phyloP scores from a whole-genome alignment of 202 grass and related monocot genomes.

The Panicum hallii region DNA sequence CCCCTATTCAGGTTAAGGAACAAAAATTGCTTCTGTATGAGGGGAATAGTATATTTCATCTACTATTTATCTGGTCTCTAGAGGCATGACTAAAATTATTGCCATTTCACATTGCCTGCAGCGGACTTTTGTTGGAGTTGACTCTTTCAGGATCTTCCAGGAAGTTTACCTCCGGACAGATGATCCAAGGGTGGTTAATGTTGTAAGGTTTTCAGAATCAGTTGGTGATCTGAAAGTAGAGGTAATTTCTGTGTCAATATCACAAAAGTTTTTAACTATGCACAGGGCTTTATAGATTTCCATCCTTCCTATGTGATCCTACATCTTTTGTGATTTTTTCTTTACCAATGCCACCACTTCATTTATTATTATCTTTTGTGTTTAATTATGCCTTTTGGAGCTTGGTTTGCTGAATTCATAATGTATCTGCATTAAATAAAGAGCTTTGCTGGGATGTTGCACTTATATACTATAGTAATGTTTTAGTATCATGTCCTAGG shows the following conservation, averaged over 20 bases:
- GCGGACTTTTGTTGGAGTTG: slow-evolving; percentile 96
- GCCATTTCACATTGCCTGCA: slow-evolving; percentile 45
- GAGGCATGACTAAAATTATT: slow-evolving; percentile 17
- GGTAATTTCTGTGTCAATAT: slow-evolving; percentile 54
- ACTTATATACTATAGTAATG: slow-evolving; percentile 7
- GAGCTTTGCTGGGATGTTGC: not conserved
- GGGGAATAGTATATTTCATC: slow-evolving; percentile 19
- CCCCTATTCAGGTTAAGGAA: slow-evolving; percentile 79
- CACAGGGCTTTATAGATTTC: slow-evolving; percentile 16
- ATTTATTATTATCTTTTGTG: slow-evolving; percentile 13
- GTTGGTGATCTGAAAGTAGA: slow-evolving; percentile 91
- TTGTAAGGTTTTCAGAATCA: slow-evolving; percentile 94
- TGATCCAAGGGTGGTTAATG: slow-evolving; percentile 83
- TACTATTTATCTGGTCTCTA: slow-evolving; percentile 18
- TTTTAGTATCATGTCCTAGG: not conserved
- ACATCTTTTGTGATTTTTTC: slow-evolving; percentile 12
- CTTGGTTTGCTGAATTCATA: not conserved
- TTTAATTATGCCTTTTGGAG: slow-evolving; percentile 10
- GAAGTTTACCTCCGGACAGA: slow-evolving; percentile 92
- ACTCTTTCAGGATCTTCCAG: slow-evolving; percentile 91
- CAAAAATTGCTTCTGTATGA: not conserved
- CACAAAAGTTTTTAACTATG: slow-evolving; percentile 27
- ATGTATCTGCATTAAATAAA: slow-evolving; percentile 12
- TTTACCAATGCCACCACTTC: slow-evolving; percentile 13
- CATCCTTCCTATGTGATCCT: slow-evolving; percentile 1